Conservation (phyloP, 768 basidiomycete genomes). For the Russula griseocarnosa region DNA sequence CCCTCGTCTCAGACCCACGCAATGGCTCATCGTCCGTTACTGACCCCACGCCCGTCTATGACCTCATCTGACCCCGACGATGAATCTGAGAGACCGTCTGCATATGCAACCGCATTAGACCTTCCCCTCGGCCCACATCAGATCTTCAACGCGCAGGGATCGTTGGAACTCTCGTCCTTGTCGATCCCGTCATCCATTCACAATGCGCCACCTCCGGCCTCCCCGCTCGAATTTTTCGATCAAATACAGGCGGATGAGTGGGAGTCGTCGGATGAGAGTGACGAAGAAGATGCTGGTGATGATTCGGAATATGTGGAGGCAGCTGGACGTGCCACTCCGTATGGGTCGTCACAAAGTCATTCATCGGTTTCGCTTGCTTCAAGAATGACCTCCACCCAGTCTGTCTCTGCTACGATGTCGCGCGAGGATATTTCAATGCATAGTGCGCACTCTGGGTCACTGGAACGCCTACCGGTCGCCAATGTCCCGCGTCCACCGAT, state of each 20-base stretch:
- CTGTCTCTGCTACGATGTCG: slow-evolving; percentile 19
- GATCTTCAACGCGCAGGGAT: slow-evolving; percentile 30
- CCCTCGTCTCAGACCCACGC: slow-evolving; percentile 2
- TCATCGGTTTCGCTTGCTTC: slow-evolving; percentile 9
- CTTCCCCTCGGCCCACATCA: slow-evolving; percentile 10
- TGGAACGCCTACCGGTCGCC: slow-evolving; percentile 19
- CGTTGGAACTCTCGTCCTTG: slow-evolving; percentile 46
- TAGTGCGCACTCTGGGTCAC: slow-evolving; percentile 10
- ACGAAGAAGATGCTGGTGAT: slow-evolving; percentile 32
- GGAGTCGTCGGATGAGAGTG: slow-evolving; percentile 52
- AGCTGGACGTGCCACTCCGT: slow-evolving; percentile 25
- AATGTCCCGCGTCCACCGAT: slow-evolving; percentile 22
- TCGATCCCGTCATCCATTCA: slow-evolving; percentile 46
- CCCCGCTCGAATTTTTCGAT: slow-evolving; percentile 73
- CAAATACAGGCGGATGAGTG: slow-evolving; percentile 65
- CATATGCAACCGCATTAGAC: slow-evolving; percentile 26
- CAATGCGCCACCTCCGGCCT: slow-evolving; percentile 60
- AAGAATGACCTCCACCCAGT: slow-evolving; percentile 19
- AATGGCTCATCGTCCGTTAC: background rate
- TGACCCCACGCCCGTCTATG: slow-evolving; percentile 13
- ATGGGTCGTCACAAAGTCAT: slow-evolving; percentile 17
- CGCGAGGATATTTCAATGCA: slow-evolving; percentile 11
- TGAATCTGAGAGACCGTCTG: slow-evolving; percentile 28
- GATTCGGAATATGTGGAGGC: slow-evolving; percentile 26
- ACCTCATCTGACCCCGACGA: slow-evolving; percentile 27